These are phyloP conservation scores for Aureobasidium uvarum DNA, from an alignment of 2,329 filamentous ascomycete genomes.

Conservation along the genomic window DNA sequence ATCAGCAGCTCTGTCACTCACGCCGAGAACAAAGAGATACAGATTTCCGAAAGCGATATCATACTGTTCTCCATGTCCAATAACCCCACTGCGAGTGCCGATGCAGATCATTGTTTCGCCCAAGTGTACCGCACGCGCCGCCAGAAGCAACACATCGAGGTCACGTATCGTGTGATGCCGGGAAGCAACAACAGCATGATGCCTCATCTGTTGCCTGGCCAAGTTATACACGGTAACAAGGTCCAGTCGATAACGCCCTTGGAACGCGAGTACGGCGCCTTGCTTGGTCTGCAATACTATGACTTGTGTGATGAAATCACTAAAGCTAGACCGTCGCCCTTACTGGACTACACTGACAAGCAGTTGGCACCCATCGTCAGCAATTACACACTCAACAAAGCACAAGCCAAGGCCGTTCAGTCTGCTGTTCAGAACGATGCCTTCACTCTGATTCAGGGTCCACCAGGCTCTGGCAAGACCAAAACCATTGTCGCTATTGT, in stretches of 20 bases:
- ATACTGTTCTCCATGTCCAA: conserved; percentile 75
- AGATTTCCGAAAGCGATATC: conserved; percentile 80
- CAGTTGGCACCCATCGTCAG: conserved; percentile 66
- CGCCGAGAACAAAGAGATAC: conserved; percentile 66
- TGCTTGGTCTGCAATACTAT: conserved; percentile 90
- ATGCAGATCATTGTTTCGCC: conserved; percentile 78
- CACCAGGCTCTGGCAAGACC: conserved; percentile 95
- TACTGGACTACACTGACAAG: conserved; percentile 75
- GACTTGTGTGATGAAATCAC: conserved; percentile 92
- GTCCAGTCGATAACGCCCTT: conserved; percentile 92
- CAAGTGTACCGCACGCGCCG: conserved; percentile 75
- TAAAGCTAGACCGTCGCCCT: conserved; percentile 82
- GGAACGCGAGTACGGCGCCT: conserved; percentile 89
- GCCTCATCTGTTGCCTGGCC: conserved; percentile 61
- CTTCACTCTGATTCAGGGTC: conserved; percentile 93
- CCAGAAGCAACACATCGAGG: conserved; percentile 77
- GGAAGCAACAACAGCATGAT: conserved; percentile 32
- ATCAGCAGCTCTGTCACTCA: conserved; percentile 79
- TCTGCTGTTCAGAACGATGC: conserved; percentile 94
- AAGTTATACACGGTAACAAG: conserved; percentile 71
- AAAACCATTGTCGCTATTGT: conserved; percentile 98
- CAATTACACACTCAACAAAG: conserved; percentile 81
- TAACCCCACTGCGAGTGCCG: conserved; percentile 64
- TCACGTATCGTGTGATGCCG: conserved; percentile 80
- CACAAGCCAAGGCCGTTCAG: conserved; percentile 87